Percentiles rank a stretch among this genome's conserved stretches.
Conservation (phyloP, 805 yeast species). For the Yarrowia divulgata region DNA sequence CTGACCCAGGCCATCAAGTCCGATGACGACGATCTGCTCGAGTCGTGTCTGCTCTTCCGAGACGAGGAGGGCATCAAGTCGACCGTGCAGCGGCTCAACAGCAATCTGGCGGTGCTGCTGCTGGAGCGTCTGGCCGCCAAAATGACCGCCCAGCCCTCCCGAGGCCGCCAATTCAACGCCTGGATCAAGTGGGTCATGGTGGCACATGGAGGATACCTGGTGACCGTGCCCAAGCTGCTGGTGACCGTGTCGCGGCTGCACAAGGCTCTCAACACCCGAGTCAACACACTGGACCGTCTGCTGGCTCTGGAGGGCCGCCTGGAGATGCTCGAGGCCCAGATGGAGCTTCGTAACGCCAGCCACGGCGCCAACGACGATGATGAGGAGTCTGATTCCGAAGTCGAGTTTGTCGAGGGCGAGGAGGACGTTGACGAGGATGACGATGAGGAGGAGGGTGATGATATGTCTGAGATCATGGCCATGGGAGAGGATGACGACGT, state of each 20-base stretch:
- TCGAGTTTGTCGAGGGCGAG: conserved; percentile 54
- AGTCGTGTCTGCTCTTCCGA: conserved; percentile 70
- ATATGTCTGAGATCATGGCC: conserved; percentile 52
- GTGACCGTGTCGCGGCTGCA: conserved; percentile 65
- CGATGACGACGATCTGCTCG: conserved; percentile 84
- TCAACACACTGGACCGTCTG: conserved; percentile 67
- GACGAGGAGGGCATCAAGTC: conserved; percentile 61
- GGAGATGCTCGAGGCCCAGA: conserved; percentile 76
- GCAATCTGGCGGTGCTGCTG: conserved; percentile 54
- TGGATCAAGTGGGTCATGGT: conserved; percentile 88
- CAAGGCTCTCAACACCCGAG: conserved; percentile 61
- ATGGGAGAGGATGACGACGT: conserved; percentile 56
- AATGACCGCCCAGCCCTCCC: conserved; percentile 61
- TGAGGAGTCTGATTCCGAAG: conserved; percentile 48
- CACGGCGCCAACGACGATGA: conserved; percentile 49
- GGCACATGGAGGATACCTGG: conserved; percentile 69
- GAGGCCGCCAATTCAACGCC: conserved; percentile 58
- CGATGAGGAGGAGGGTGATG: conserved; percentile 43
- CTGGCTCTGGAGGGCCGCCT: conserved; percentile 86
- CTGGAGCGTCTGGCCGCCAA: conserved; percentile 58
- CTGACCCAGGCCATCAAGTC: conserved; percentile 86
- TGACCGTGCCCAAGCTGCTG: conserved; percentile 60
- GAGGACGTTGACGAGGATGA: conserved; percentile 53
- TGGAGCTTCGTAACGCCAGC: conserved; percentile 67
- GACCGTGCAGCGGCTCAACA: conserved; percentile 62